Base-by-base conservation (phyloP, 306 rosid species). In the Medicago lupulina region DNA sequence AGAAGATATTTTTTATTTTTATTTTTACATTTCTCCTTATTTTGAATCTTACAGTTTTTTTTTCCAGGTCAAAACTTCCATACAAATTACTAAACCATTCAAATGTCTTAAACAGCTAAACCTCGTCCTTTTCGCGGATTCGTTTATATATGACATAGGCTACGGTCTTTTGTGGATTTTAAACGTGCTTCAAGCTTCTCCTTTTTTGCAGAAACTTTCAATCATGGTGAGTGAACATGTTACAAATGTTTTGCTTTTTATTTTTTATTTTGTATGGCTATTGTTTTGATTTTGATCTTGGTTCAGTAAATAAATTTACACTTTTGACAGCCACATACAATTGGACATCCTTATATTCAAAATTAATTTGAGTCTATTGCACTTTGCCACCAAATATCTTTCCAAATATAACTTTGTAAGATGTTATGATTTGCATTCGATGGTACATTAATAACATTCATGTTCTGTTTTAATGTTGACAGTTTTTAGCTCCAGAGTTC, bases 201-300 rank as follows among this genome's bases (percentile, higher is more conserved):
- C 76, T 17, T 10, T 4, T 28, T 41, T 70, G 9, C 60, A 49
- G 10, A 70, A 49, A 50, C 61, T 70, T 28, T 70, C 60, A 9
- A 0, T 50, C 44, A 25, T 15, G 61, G 47, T 70, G 3, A 51
- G 58, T 51, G 58, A n/a, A 51, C 19, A 51, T 15, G 21, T 7
- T 51, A 51, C 3, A 51, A 21, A 51, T 51, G 9, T 0, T 51
- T 51, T 15, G 0, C 4, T 51, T 51, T 51, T 6, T 28, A 3
- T 3, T 28, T 28, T 28, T 28, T 28, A 3, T 51, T 40, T 8
- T 23, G 28, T 23, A 40, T 40, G 12, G 44, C 1, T 40, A 8
- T 40, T 3, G 6, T 34, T 8, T 9, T 40, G 10, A 40, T 40
- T 40, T 40, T 40, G 8, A 40, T 40, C 44, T 7, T 7, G 44